These are phyloP conservation scores for Suzukiozyma palmioleophila DNA, from an alignment of 1,139 yeast species.

Conservation along the genomic window DNA sequence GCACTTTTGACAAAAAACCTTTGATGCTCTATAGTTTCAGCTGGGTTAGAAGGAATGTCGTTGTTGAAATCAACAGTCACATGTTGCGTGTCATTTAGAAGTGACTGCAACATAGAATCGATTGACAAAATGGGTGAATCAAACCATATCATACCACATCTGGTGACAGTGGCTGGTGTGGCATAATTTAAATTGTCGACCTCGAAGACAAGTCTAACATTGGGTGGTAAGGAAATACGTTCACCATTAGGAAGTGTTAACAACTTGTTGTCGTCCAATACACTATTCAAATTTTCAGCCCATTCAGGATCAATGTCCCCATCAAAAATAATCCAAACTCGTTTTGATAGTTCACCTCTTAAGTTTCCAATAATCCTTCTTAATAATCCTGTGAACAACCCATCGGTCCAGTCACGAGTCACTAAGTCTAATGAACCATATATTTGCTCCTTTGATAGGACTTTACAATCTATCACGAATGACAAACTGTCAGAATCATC, in stretches of 20 bases:
- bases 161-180: conserved; percentile 87
- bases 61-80: conserved; percentile 11
- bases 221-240: conserved; percentile 61
- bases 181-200: conserved; percentile 62
- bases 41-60: conserved; percentile 7
- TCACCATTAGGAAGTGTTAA: conserved; percentile 91
- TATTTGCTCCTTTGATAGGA: conserved; percentile 58
- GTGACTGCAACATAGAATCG: conserved; percentile 16
- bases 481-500: conserved; percentile 35
- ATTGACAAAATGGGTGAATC: conserved; percentile 27
- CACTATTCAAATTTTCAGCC: conserved; percentile 90
- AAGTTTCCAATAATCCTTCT: conserved; percentile 56
- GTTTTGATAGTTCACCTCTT: conserved; percentile 53
- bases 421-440: conserved; percentile 71
- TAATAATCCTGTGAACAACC: conserved; percentile 67
- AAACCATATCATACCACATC: conserved; percentile 90
- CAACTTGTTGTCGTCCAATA: conserved; percentile 79
- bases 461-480: conserved; percentile 70
- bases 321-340: conserved; percentile 82
- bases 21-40: conserved; percentile 8
- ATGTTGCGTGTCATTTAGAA: conserved; percentile 19
- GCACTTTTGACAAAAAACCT: conserved; percentile 9
- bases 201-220: conserved; percentile 71
- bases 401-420: conserved; percentile 93
- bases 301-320: conserved; percentile 94